A percentile compares a stretch with the other conserved stretches of the same genome.
phyloP scores from a whole-genome alignment of 169 alveolate species.

The Plasmodium yoelii region DNA sequence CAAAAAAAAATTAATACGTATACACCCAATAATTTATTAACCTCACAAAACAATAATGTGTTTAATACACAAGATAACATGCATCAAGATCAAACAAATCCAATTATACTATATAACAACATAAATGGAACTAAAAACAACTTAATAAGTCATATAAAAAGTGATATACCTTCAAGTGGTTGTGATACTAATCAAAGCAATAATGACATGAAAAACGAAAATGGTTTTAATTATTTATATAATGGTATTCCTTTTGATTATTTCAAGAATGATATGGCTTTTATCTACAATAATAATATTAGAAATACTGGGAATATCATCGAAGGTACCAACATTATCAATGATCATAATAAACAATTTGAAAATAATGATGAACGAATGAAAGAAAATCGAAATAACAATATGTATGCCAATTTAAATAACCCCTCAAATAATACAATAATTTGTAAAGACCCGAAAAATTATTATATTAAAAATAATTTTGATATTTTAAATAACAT shows the following conservation, averaged over 20 bases:
- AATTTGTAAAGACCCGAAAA: not conserved
- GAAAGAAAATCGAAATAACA: not conserved
- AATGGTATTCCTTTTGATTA: constrained; percentile 4
- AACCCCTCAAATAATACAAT: not conserved
- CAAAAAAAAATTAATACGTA: constrained; percentile 4
- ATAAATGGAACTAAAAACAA: constrained; percentile 1
- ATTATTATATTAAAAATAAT: not conserved
- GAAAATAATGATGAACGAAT: too few relatives aligned
- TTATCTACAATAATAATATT: not conserved
- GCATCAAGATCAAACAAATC: constrained; percentile 7
- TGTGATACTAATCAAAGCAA: not conserved
- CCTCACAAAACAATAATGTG: too few relatives aligned
- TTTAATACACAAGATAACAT: constrained; percentile 1
- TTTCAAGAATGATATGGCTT: constrained; percentile 10
- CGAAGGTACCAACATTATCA: not conserved
- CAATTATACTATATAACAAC: not conserved
- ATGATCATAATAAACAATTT: too few relatives aligned
- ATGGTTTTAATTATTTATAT: constrained; percentile 15
- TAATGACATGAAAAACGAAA: constrained; percentile 8
- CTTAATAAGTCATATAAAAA: not conserved
- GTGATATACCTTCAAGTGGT: constrained; percentile 3
- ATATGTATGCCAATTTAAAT: not conserved
- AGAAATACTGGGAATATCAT: not conserved
- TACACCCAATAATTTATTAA: not conserved
- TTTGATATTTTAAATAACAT: not conserved